Conservation (phyloP, 2,329 filamentous ascomycete genomes). For the Monosporascus sp. region DNA sequence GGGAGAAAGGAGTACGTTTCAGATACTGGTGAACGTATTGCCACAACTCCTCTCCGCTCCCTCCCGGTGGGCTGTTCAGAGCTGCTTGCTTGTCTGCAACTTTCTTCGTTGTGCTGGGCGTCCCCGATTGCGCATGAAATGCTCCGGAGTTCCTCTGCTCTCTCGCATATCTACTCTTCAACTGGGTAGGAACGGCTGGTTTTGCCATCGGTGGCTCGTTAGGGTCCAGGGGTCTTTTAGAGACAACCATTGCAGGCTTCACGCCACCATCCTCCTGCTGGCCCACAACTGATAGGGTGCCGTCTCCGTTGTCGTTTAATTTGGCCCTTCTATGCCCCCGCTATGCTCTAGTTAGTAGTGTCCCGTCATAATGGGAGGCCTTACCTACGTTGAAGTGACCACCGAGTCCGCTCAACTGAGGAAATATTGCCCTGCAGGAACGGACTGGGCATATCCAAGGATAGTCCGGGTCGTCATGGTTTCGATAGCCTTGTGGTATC, state of each 20-base stretch:
- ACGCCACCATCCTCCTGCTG: background rate
- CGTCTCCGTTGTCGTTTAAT: slow-evolving; percentile 37
- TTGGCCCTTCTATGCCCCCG: slow-evolving; percentile 8
- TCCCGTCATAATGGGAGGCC: background rate
- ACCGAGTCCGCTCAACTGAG: slow-evolving; percentile 9
- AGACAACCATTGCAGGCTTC: slow-evolving; percentile 15
- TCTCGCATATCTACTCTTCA: background rate
- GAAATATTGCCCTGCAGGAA: slow-evolving; percentile 27
- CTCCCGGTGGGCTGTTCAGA: background rate
- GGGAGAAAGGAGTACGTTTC: slow-evolving; percentile 5
- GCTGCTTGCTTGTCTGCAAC: background rate
- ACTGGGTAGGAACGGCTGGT: slow-evolving; percentile 2
- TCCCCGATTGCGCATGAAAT: background rate
- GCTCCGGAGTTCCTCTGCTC: background rate
- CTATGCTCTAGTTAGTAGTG: slow-evolving; percentile 7
- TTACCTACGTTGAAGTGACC: slow-evolving; percentile 16
- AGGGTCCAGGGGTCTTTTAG: slow-evolving; percentile 13
- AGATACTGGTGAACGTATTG: slow-evolving; percentile 8
- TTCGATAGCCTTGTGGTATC: slow-evolving; percentile 28
- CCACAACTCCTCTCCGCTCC: slow-evolving; percentile 6
- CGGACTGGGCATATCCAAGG: slow-evolving; percentile 34
- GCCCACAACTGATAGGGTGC: slow-evolving; percentile 29
- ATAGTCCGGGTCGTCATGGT: slow-evolving; percentile 13
- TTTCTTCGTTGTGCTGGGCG: background rate
- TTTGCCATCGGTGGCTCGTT: slow-evolving; percentile 15